Base-by-base conservation (phyloP, 768 basidiomycete genomes). In the Russula griseocarnosa region DNA sequence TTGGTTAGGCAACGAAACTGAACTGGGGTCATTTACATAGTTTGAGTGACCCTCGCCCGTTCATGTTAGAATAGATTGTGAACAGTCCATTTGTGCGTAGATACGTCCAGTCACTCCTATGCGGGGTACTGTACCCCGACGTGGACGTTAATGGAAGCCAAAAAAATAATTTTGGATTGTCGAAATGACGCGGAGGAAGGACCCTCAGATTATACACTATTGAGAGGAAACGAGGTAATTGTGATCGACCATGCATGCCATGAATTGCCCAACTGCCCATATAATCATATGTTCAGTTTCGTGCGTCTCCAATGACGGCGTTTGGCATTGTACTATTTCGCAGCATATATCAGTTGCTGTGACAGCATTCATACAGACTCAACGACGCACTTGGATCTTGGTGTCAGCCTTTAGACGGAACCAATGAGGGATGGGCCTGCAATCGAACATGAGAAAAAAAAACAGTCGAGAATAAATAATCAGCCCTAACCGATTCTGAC, bases 291-390 rank as follows among this genome's bases (percentile, higher is more conserved):
- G 84, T 95, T 95, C 81, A 98, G 86, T 84, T 98, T 98, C 68
- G 96, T 98, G 78, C 96, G 89, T 76, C 96, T 85, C 96, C 96
- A 99, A 83, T 99, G 96, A 76, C 96, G 90, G 71, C 96, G 85
- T 83, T 98, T 98, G 69, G 90, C 88, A 78, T 94, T 94, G 75
- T 94, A 93, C 88, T 93, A 69, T 66, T 14, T 34, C 32, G 42
- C 49, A 22, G 38, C 13, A 62, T 28, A 38, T 30, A 13, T 46
- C 46, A 57, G 55, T 30, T 24, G 51, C 38, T 30, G 32, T 38
- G 22, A 24, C 22, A 36, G 18, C 24, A 11, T 34, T 13, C 24
- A 42, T 20, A 5, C 32, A 6, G 53, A 55, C 7, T 20, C 51
- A 44, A n/a, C 28, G 11, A 64, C 72, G 71, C 72, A 91, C 91